Evolutionary conservation across 2,329 filamentous ascomycete genomes (phyloP).

Genomic region (Colletotrichum phormii): DNA sequence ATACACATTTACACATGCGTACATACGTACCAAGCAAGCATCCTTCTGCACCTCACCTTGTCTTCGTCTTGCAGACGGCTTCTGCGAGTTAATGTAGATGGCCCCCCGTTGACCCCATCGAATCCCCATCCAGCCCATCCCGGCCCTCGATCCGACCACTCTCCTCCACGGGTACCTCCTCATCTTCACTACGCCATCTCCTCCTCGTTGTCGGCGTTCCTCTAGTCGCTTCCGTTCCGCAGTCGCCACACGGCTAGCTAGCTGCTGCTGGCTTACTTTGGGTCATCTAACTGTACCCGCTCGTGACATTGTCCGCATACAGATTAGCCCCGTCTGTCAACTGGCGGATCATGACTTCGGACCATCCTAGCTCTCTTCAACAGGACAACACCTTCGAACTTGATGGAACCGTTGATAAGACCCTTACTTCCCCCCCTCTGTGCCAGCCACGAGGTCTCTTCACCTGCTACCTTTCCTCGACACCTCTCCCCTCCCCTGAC

Average conservation of each 20-base stretch:
- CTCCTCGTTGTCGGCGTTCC: conserved; percentile 15
- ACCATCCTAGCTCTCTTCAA: conserved; percentile 33
- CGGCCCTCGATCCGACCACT: conserved; percentile 19
- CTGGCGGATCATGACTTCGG: conserved; percentile 37
- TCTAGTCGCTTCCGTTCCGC: conserved; percentile 24
- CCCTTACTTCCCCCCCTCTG: conserved; percentile 22
- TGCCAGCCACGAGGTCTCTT: background rate
- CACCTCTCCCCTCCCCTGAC: conserved; percentile 16
- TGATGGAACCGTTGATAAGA: conserved; percentile 37
- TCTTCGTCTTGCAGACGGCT: conserved; percentile 26
- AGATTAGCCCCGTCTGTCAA: conserved; percentile 39
- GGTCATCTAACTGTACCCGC: conserved; percentile 32
- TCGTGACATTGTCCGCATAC: conserved; percentile 40
- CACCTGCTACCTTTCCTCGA: conserved; percentile 12
- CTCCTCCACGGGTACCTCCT: conserved; percentile 14
- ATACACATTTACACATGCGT: conserved; percentile 1
- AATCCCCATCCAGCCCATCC: conserved; percentile 25
- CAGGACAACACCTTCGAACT: conserved; percentile 20
- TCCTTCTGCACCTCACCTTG: conserved; percentile 23
- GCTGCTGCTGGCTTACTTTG: conserved; percentile 30
- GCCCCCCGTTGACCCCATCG: conserved; percentile 21
- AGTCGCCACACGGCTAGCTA: conserved; percentile 29
- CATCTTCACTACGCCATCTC: conserved; percentile 11
- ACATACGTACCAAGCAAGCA: conserved; percentile 23
- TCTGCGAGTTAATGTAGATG: conserved; percentile 32